Evolutionary conservation across 208 protist species (phyloP), one percentile per base, ranked within the genome.

Genomic region (Acanthamoeba triangularis): DNA sequence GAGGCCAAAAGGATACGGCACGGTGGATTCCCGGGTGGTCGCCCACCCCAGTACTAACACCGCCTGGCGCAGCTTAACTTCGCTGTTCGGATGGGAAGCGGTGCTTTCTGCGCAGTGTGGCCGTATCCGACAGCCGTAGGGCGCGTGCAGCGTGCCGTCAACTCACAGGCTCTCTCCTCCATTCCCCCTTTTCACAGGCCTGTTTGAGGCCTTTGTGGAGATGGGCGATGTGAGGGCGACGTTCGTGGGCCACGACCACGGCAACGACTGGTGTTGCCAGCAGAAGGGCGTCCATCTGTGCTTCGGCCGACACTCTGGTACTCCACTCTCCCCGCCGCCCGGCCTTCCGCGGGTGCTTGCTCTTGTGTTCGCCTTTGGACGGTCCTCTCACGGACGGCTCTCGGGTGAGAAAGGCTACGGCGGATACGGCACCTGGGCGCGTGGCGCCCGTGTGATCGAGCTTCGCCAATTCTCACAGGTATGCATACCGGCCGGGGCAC

Each of bases 241-340:
- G 20, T 95, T 87, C 5, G 96, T 97, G 2, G 95, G 95, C 11
- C 96, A 97, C 52, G 90, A 97, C 23, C 96, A 97, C 67, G 93
- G 94, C 3, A 97, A 97, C 61, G 96, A 97, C 41, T 97, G 74
- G 41, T 96, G 94, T 74, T 92, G 94, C 28, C 59, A 25, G 4
- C 33, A 74, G 0, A 65, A 30, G 41, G 52, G 63, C 11, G 35
- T 76, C 11, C 67, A 44, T 20, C n/a, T 76, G n/a, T 76, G 67
- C 35, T 76, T 76, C 7, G 67, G 67, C 35, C n/a, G 67, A 76
- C 67, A 76, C 35, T 76, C 67, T 47, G 67, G 67, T 76, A 76
- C 37, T 41, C 37, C 37, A 4, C 37, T 41, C 37, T 41, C 37
- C 37, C n/a, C n/a, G n/a, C n/a, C n/a, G n/a, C n/a, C n/a, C n/a